phyloP scores from a whole-genome alignment of 2,329 filamentous ascomycete genomes.

The Pseudogymnoascus sp. region DNA sequence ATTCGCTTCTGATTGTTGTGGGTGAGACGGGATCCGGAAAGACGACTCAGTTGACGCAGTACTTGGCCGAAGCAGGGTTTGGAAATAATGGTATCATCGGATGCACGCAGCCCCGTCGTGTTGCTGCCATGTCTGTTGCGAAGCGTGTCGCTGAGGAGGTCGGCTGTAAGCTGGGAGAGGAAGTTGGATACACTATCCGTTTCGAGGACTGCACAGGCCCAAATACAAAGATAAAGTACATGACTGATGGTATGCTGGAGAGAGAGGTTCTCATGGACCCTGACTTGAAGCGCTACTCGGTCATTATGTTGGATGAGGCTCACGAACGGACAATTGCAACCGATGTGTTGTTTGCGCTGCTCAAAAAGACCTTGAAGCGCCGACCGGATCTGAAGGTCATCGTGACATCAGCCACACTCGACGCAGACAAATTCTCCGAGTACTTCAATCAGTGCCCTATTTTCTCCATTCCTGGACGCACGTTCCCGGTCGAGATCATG shows the following conservation, averaged over 20 bases:
- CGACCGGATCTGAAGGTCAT: conserved; percentile 88
- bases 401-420: conserved; percentile 90
- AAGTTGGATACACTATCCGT: conserved; percentile 94
- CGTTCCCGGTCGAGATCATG: conserved; percentile 90
- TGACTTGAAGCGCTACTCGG: conserved; percentile 79
- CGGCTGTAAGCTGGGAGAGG: conserved; percentile 78
- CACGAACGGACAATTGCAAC: conserved; percentile 96
- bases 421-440: conserved; percentile 93
- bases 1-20: conserved; percentile 91
- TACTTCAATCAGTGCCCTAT: conserved; percentile 97
- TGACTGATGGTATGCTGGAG: conserved; percentile 98
- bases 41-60: conserved; percentile 93
- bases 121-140: conserved; percentile 94
- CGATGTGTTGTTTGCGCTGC: conserved; percentile 84
- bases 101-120: conserved; percentile 93
- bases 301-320: conserved; percentile 96
- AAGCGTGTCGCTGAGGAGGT: conserved; percentile 96
- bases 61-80: conserved; percentile 86
- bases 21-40: conserved; percentile 97
- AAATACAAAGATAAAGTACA: conserved; percentile 93
- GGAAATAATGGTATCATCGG: conserved; percentile 82
- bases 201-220: conserved; percentile 91
- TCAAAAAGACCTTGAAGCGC: conserved; percentile 87
- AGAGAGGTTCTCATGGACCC: conserved; percentile 90
- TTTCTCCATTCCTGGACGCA: conserved; percentile 90